Base-by-base conservation (phyloP, 2,329 filamentous ascomycete species). In the Lachnellula hyalina region DNA sequence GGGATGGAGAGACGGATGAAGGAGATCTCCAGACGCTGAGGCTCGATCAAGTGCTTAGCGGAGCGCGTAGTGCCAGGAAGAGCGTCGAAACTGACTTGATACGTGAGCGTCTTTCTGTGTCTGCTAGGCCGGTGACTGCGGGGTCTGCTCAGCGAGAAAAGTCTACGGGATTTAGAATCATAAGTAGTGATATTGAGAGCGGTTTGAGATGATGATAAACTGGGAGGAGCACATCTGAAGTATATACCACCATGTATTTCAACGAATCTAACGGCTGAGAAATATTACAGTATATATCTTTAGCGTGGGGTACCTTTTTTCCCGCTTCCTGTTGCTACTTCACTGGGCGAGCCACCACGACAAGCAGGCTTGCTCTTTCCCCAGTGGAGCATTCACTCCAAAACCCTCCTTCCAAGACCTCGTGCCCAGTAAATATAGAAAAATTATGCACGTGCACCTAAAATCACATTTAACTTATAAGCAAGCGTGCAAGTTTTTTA, bases 81-180 rank as follows among this genome's bases (percentile, higher is more conserved):
- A 63, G 60, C 41, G 52, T 59, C n/a, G 61, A 63, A 28, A 61
- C 52, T 2, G 57, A 61, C 14, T 65, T 61, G 63, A 56, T 63
- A 2, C 38, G 56, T 11, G 61, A 59, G n/a, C 46, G 63, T 9
- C 25, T 63, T 9, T 53, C 53, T 11, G 51, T 47, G 17, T 44
- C 40, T 11, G 38, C 36, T 36, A 42, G 54, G 19, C 52, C 57
- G 2, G 50, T n/a, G 44, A 58, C 53, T 11, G 47, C 38, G 21
- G 38, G 21, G 14, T 21, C 23, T 41, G 28, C 21, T 45, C 32
- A 44, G 40, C 49, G 53, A 25, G 58, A 52, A 17, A 61, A 59
- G 41, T 40, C 45, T 51, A 65, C 61, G 17, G 62, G 63, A 8
- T 64, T 63, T 28, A 58, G 56, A 50, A 62, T 65, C 48, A 59